Percentiles rank a stretch among this genome's conserved stretches.
These are phyloP conservation scores for Haplosporangium sp. DNA, from an alignment of 371 early-diverging fungal genomes.

Conservation along the genomic window DNA sequence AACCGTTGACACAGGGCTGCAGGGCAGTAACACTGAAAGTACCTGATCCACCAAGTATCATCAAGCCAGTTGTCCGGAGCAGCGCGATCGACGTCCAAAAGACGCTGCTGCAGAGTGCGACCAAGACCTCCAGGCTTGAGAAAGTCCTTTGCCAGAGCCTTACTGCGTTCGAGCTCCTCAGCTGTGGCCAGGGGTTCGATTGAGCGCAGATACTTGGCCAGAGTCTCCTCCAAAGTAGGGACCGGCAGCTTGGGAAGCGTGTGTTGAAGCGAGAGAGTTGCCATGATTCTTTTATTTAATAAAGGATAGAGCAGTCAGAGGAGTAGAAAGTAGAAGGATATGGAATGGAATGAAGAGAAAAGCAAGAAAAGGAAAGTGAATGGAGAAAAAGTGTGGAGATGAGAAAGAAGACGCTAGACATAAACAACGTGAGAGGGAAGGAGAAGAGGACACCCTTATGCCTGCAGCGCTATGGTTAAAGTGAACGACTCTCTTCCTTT, in stretches of 20 bases:
- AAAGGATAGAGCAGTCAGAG: not conserved
- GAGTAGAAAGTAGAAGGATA: not conserved
- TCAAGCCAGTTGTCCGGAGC: constrained; percentile 90
- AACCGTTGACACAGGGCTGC: not conserved
- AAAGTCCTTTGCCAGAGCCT: constrained; percentile 58
- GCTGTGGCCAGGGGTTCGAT: constrained; percentile 59
- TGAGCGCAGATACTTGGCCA: constrained; percentile 60
- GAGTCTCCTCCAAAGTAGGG: constrained; percentile 64
- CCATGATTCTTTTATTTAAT: too few species aligned
- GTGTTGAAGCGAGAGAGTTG: constrained; percentile 50
- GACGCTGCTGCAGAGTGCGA: constrained; percentile 64
- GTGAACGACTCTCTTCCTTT: too few species aligned
- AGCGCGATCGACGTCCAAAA: constrained; percentile 68
- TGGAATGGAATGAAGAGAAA: not conserved
- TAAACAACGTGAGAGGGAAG: too few species aligned
- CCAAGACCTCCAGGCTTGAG: constrained; percentile 61
- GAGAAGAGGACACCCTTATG: too few species aligned
- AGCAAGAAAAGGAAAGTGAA: too few species aligned
- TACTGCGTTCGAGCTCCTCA: constrained; percentile 55
- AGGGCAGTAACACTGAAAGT: not conserved
- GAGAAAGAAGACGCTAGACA: too few species aligned
- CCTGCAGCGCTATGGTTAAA: too few species aligned
- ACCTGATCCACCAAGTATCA: constrained; percentile 88
- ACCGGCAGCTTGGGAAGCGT: constrained; percentile 67
- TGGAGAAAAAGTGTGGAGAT: too few species aligned